Conservation (phyloP, 2,329 filamentous ascomycete genomes). For the Clarireedia sp. region DNA sequence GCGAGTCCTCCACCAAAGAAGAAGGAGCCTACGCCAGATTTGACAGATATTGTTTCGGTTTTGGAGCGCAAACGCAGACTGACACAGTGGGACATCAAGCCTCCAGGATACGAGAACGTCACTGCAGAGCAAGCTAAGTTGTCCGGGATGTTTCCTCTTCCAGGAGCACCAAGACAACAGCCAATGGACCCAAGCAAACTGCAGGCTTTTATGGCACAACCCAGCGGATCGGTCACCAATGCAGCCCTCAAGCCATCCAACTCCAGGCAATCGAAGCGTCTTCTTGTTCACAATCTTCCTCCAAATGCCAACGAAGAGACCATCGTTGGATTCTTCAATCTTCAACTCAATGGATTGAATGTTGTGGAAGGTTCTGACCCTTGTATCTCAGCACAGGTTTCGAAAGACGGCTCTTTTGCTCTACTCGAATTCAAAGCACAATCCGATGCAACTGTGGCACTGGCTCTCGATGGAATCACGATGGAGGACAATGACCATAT, state of each 20-base stretch:
- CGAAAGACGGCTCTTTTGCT: conserved; percentile 71
- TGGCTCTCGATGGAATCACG: conserved; percentile 80
- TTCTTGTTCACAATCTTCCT: conserved; percentile 81
- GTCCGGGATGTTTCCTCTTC: conserved; percentile 97
- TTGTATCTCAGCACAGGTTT: conserved; percentile 75
- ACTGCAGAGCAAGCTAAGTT: conserved; percentile 98
- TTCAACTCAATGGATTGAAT: conserved; percentile 94
- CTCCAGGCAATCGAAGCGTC: conserved; percentile 86
- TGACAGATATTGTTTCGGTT: conserved; percentile 78
- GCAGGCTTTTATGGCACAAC: conserved; percentile 92
- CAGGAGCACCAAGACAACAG: conserved; percentile 88
- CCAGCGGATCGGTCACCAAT: conserved; percentile 56
- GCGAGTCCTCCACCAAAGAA: conserved; percentile 78
- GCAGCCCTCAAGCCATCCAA: conserved; percentile 86
- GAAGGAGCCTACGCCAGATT: conserved; percentile 89
- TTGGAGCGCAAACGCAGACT: conserved; percentile 81
- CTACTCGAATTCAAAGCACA: conserved; percentile 85
- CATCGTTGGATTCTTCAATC: conserved; percentile 82
- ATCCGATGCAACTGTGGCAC: conserved; percentile 80
- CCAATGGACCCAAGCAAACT: conserved; percentile 91
- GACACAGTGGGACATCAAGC: conserved; percentile 99
- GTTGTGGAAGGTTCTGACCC: conserved; percentile 78
- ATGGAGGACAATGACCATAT: conserved; percentile 68
- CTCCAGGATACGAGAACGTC: conserved; percentile 94
- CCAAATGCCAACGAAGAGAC: conserved; percentile 64